Percentiles rank a stretch among this genome's conserved stretches.
phyloP scores from a whole-genome alignment of 495 filamentous ascomycete genomes.

The Diplogelasinospora grovesii region DNA sequence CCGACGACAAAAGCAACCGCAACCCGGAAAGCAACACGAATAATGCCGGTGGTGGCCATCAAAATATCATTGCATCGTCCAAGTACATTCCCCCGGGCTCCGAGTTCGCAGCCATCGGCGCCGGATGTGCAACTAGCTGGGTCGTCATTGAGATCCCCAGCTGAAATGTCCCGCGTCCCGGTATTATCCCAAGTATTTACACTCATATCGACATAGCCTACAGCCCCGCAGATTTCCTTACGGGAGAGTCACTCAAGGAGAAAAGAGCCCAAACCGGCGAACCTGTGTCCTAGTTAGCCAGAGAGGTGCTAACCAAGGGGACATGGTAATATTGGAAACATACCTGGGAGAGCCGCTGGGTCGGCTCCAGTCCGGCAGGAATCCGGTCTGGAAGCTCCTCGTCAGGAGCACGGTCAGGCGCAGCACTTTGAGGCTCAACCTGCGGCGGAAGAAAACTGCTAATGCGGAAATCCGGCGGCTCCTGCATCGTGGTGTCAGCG shows the following conservation, averaged over 20 bases:
- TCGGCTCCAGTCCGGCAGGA: slow-evolving; percentile 50
- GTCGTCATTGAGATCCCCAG: slow-evolving; percentile 40
- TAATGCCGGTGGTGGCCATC: too few species aligned
- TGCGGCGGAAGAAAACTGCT: slow-evolving; percentile 26
- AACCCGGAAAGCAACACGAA: too few species aligned
- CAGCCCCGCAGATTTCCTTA: too few species aligned
- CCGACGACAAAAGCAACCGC: slow-evolving; percentile 56
- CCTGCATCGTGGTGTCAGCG: slow-evolving; percentile 26
- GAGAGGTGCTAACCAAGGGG: not conserved
- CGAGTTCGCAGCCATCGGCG: slow-evolving; percentile 54
- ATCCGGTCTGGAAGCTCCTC: too few species aligned
- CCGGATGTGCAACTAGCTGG: slow-evolving; percentile 89
- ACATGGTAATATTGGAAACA: not conserved
- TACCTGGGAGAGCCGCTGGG: slow-evolving; percentile 59
- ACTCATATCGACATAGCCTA: too few species aligned
- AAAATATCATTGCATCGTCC: slow-evolving; percentile 53
- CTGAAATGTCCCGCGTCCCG: slow-evolving; percentile 7
- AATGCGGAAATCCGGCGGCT: slow-evolving; percentile 30
- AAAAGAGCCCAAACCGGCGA: slow-evolving; percentile 47
- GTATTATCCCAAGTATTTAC: too few species aligned
- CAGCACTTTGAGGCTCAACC: slow-evolving; percentile 18
- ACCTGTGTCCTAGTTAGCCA: slow-evolving; percentile 31
- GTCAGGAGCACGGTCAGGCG: too few species aligned
- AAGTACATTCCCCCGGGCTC: slow-evolving; percentile 37
- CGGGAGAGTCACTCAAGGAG: too few species aligned